Evolutionary conservation across 108 stramenopile species (phyloP).

Genomic region (Cylindrotheca closterium): DNA sequence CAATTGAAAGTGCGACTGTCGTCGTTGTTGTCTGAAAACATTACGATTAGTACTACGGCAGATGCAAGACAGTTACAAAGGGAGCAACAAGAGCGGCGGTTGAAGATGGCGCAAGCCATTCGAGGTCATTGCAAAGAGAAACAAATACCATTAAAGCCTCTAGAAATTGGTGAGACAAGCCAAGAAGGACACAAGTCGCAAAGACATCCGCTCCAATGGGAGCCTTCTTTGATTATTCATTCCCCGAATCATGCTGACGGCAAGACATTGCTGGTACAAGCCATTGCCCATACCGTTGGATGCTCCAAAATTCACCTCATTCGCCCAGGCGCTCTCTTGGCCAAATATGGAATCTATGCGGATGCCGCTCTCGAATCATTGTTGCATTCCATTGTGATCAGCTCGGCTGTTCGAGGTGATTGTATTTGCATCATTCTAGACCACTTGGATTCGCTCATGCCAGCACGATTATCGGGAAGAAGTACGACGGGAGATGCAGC

Average conservation of each 20-base stretch:
- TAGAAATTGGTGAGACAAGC: neutral
- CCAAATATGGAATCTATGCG: conserved; percentile 71
- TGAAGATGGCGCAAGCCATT: conserved; percentile 9
- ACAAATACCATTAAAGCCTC: neutral
- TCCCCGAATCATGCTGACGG: conserved; percentile 55
- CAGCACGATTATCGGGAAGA: conserved; percentile 26
- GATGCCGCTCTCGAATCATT: conserved; percentile 75
- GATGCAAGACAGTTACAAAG: conserved; percentile 23
- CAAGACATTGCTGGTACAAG: conserved; percentile 60
- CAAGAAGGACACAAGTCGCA: conserved; percentile 1
- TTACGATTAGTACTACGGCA: conserved; percentile 38
- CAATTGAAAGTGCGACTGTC: conserved; percentile 32
- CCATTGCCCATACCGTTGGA: conserved; percentile 52
- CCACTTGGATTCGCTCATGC: conserved; percentile 65
- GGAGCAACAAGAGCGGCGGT: conserved; percentile 4
- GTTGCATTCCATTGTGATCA: conserved; percentile 53
- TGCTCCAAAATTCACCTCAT: conserved; percentile 64
- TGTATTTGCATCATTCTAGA: conserved; percentile 73
- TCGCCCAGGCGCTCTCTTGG: conserved; percentile 53
- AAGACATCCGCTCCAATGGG: conserved; percentile 8
- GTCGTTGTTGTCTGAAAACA: conserved; percentile 6
- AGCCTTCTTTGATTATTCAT: conserved; percentile 43
- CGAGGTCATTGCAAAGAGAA: neutral
- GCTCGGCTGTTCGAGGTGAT: conserved; percentile 42
- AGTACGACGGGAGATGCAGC: conserved; percentile 55